Conservation (phyloP, 2,329 filamentous ascomycete genomes). For the Arthroderma sp. region DNA sequence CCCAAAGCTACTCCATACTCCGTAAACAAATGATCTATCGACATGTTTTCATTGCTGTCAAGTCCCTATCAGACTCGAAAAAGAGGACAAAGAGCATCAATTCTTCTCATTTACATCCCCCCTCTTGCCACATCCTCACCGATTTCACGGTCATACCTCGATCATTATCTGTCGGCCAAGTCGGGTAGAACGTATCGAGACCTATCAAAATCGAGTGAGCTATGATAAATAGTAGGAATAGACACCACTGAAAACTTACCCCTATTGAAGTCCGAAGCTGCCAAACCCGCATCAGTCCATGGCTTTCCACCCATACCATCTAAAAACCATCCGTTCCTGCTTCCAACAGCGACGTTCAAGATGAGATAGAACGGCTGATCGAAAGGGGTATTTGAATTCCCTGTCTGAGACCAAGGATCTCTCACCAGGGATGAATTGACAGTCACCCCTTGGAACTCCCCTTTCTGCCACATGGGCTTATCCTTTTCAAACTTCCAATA, state of each 20-base stretch:
- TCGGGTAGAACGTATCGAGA: conserved; percentile 30
- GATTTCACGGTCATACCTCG: conserved; percentile 35
- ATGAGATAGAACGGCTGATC: conserved; percentile 41
- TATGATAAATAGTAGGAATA: neutral
- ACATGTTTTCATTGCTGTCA: too few species aligned
- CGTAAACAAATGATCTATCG: too few species aligned
- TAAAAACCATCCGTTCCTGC: conserved; percentile 37
- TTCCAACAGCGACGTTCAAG: conserved; percentile 40
- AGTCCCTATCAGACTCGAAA: too few species aligned
- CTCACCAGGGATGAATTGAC: conserved; percentile 31
- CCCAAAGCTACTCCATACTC: too few species aligned
- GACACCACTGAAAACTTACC: conserved; percentile 18
- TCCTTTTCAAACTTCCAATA: conserved; percentile 19
- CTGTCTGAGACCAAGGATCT: conserved; percentile 34
- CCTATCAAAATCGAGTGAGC: conserved; percentile 5
- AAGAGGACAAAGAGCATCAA: too few species aligned
- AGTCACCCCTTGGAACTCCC: conserved; percentile 29
- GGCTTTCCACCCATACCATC: conserved; percentile 35
- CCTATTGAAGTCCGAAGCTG: conserved; percentile 30
- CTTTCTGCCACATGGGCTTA: conserved; percentile 22
- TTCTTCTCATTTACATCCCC: conserved; percentile 15
- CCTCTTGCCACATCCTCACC: conserved; percentile 37
- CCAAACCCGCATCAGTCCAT: conserved; percentile 30
- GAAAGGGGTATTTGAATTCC: conserved; percentile 37
- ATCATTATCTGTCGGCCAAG: conserved; percentile 33